These are phyloP conservation scores for Ogataea trehaloabstinens DNA, from an alignment of 805 yeast genomes.

Conservation along the genomic window DNA sequence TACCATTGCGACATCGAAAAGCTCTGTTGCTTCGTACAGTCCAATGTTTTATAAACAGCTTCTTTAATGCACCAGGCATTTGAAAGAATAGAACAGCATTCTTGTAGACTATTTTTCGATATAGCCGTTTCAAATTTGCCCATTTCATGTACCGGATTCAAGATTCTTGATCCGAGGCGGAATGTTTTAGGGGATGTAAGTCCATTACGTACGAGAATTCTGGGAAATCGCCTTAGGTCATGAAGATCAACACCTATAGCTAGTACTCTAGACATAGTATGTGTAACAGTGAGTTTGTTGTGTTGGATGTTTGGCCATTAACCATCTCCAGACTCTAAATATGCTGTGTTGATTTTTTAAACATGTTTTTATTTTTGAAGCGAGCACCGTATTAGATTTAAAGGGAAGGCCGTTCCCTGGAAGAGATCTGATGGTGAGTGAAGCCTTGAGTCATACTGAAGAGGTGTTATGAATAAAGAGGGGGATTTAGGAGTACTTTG, in stretches of 20 bases:
- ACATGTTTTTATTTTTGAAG: too few relatives aligned
- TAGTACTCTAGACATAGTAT: conserved; percentile 32
- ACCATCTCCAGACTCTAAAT: too few relatives aligned
- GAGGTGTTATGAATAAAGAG: background rate
- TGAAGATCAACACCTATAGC: conserved; percentile 63
- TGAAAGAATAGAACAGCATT: conserved; percentile 41
- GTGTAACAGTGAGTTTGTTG: too few relatives aligned
- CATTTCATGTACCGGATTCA: conserved; percentile 46
- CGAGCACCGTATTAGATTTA: too few relatives aligned
- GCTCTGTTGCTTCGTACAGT: conserved; percentile 42
- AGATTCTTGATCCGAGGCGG: conserved; percentile 45
- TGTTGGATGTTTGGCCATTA: too few relatives aligned
- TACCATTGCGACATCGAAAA: conserved; percentile 65
- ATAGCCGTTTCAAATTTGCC: conserved; percentile 30
- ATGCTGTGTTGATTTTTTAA: too few relatives aligned
- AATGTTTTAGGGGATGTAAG: conserved; percentile 32
- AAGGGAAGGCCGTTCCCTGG: too few relatives aligned
- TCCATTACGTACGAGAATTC: conserved; percentile 37
- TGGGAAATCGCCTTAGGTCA: conserved; percentile 42
- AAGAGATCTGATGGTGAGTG: too few relatives aligned
- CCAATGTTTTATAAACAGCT: conserved; percentile 65
- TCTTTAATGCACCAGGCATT: conserved; percentile 75
- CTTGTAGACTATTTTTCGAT: conserved; percentile 18
- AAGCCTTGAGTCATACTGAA: too few relatives aligned
- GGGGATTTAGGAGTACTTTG: conserved; percentile 23